These are phyloP conservation scores for Termitomyces sp. DNA, from an alignment of 1,284 basidiomycete genomes.

Conservation along the genomic window DNA sequence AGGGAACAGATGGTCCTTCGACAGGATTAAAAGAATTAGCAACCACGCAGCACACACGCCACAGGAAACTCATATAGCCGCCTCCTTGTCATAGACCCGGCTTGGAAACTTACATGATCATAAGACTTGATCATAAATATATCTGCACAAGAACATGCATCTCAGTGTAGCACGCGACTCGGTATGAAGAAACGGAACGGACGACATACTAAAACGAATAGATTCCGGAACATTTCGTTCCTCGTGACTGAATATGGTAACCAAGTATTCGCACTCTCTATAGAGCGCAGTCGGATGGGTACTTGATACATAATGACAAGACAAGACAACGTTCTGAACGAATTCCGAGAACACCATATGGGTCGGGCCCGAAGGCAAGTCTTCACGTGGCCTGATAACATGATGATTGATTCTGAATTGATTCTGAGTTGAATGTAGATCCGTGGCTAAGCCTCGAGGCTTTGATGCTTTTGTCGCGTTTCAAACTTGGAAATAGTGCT, in stretches of 20 bases:
- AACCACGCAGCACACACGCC: slow-evolving; percentile 3
- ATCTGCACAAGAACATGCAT: background rate
- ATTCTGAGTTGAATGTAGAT: background rate
- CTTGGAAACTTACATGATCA: slow-evolving; percentile 8
- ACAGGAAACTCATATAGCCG: slow-evolving; percentile 8
- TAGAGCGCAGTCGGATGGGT: background rate
- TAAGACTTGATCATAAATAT: slow-evolving; percentile 10
- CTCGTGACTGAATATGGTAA: slow-evolving; percentile 3
- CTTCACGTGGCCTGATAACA: slow-evolving; percentile 11
- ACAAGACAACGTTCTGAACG: background rate
- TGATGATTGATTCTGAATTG: no score
- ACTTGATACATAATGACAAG: background rate
- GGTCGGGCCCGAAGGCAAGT: slow-evolving; percentile 1
- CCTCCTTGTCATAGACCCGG: background rate
- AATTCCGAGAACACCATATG: slow-evolving; percentile 5
- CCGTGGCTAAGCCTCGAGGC: background rate
- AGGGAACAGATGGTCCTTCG: background rate
- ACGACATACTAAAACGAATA: slow-evolving; percentile 2
- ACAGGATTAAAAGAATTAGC: slow-evolving; percentile 6
- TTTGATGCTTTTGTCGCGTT: background rate
- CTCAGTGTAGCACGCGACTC: slow-evolving; percentile 8
- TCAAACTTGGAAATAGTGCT: background rate
- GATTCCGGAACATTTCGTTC: background rate
- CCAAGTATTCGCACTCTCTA: background rate
- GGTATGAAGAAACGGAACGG: slow-evolving; percentile 1